Percentiles rank a stretch among this genome's conserved stretches.
phyloP scores from a whole-genome alignment of 495 filamentous ascomycete species.

The Penicillium goetzii region DNA sequence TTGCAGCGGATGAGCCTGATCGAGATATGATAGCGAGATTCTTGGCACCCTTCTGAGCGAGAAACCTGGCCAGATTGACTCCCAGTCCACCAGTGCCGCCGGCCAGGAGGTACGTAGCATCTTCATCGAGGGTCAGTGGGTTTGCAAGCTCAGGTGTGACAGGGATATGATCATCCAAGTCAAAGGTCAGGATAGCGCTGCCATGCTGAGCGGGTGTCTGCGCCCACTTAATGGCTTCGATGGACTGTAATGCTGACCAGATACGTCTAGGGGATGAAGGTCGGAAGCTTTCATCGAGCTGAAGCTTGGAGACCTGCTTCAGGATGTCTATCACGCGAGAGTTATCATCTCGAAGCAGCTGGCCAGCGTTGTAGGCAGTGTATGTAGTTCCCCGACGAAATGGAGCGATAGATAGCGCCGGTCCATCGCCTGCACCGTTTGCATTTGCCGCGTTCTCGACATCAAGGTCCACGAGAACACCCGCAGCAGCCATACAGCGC shows the following conservation, averaged over 20 bases:
- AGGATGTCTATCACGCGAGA: neutral
- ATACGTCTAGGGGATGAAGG: neutral
- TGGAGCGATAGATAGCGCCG: neutral
- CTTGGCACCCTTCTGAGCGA: slow-evolving; percentile 60
- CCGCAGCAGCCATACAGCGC: neutral
- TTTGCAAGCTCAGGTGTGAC: neutral
- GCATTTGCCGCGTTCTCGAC: neutral
- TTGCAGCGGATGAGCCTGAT: slow-evolving; percentile 55
- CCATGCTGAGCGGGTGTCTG: neutral
- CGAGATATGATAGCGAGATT: slow-evolving; percentile 62
- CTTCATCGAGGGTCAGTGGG: slow-evolving; percentile 23
- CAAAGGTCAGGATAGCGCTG: neutral
- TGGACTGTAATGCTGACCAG: neutral
- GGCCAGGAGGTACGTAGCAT: slow-evolving; percentile 64
- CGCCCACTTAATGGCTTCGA: neutral
- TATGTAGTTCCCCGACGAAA: slow-evolving; percentile 1
- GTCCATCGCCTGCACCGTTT: neutral
- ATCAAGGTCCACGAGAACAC: slow-evolving; percentile 1
- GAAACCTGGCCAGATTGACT: slow-evolving; percentile 58
- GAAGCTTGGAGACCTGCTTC: neutral
- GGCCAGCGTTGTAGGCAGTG: neutral
- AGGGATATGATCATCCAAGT: neutral
- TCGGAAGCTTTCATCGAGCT: neutral
- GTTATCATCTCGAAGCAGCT: neutral
- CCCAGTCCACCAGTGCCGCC: slow-evolving; percentile 68